A percentile compares a stretch with the other conserved stretches of the same genome.
phyloP scores from a whole-genome alignment of 2,329 filamentous ascomycete genomes.

The Periconia digitata region DNA sequence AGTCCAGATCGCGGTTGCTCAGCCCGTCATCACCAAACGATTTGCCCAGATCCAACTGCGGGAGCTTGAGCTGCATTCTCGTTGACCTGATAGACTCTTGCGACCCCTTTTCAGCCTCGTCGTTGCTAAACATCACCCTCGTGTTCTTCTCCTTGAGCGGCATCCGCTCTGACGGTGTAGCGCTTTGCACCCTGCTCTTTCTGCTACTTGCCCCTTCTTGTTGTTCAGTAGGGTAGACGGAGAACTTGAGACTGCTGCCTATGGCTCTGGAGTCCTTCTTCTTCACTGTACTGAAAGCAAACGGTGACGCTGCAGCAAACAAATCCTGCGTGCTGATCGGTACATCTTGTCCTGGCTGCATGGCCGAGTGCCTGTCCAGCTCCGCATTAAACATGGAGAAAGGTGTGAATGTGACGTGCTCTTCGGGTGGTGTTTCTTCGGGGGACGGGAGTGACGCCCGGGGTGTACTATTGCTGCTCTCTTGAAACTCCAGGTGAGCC shows the following conservation, averaged over 20 bases:
- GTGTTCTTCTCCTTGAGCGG: slow-evolving; percentile 33
- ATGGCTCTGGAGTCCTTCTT: slow-evolving; percentile 29
- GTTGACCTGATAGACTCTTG: slow-evolving; percentile 13
- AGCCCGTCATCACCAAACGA: slow-evolving; percentile 25
- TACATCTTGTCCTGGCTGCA: slow-evolving; percentile 13
- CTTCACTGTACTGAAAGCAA: slow-evolving; percentile 46
- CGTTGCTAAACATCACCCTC: slow-evolving; percentile 15
- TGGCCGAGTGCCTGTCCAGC: slow-evolving; percentile 18
- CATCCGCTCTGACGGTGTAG: slow-evolving; percentile 23
- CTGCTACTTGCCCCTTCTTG: slow-evolving; percentile 4
- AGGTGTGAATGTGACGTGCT: slow-evolving; percentile 28
- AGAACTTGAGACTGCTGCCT: slow-evolving; percentile 25
- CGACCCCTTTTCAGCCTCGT: slow-evolving; percentile 23
- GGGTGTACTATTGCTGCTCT: slow-evolving; percentile 19
- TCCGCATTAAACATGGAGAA: slow-evolving; percentile 29
- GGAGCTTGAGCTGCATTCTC: slow-evolving; percentile 17
- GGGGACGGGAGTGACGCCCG: slow-evolving; percentile 20
- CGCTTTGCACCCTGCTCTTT: slow-evolving; percentile 16
- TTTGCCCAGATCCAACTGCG: slow-evolving; percentile 23
- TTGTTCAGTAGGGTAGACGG: slow-evolving; percentile 19
- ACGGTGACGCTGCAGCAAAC: slow-evolving; percentile 44
- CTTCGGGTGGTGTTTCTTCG: slow-evolving; percentile 17
- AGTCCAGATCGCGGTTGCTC: slow-evolving; percentile 21
- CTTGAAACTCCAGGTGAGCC: slow-evolving; percentile 37
- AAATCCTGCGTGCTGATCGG: slow-evolving; percentile 49